These are phyloP conservation scores for Epichloe typhina DNA, from an alignment of 2,329 filamentous ascomycete species.

Conservation along the genomic window DNA sequence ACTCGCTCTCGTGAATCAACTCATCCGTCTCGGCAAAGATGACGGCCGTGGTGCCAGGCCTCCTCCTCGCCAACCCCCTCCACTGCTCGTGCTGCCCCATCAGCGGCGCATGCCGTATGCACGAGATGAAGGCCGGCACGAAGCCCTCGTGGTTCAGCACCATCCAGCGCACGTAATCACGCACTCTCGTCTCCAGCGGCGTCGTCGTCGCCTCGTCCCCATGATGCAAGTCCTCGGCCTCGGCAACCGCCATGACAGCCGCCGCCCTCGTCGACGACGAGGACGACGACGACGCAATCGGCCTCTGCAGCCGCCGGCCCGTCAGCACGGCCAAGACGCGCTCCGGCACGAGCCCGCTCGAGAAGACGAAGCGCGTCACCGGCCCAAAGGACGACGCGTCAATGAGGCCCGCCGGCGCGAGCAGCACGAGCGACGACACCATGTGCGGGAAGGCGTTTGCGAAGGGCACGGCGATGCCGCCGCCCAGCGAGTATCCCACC, in stretches of 20 bases:
- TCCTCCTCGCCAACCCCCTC: constrained; percentile 29
- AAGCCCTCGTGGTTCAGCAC: constrained; percentile 42
- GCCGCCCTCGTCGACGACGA: constrained; percentile 14
- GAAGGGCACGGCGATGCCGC: constrained; percentile 64
- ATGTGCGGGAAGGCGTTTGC: constrained; percentile 58
- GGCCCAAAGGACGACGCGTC: constrained; percentile 38
- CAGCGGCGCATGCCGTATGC: constrained; percentile 40
- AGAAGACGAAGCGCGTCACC: constrained; percentile 37
- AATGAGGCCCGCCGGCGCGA: constrained; percentile 70
- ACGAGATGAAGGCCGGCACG: constrained; percentile 46
- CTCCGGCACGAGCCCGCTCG: constrained; percentile 40
- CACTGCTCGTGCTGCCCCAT: constrained; percentile 39
- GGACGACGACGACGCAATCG: constrained; percentile 25
- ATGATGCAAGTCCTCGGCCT: constrained; percentile 23
- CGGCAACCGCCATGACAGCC: constrained; percentile 19
- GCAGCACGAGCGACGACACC: constrained; percentile 56
- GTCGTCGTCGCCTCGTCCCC: constrained; percentile 7
- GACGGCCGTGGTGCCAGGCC: constrained; percentile 33
- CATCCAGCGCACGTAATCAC: constrained; percentile 45
- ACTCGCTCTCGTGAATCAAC: constrained; percentile 38
- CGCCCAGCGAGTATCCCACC: constrained; percentile 72
- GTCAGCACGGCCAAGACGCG: constrained; percentile 35
- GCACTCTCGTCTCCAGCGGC: constrained; percentile 33
- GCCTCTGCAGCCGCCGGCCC: constrained; percentile 32
- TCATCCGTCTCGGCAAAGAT: constrained; percentile 38